Evolutionary conservation across 257 asterid genomes (phyloP), one percentile per base, ranked within the genome.

Genomic region (Anisodus tanguticus): DNA sequence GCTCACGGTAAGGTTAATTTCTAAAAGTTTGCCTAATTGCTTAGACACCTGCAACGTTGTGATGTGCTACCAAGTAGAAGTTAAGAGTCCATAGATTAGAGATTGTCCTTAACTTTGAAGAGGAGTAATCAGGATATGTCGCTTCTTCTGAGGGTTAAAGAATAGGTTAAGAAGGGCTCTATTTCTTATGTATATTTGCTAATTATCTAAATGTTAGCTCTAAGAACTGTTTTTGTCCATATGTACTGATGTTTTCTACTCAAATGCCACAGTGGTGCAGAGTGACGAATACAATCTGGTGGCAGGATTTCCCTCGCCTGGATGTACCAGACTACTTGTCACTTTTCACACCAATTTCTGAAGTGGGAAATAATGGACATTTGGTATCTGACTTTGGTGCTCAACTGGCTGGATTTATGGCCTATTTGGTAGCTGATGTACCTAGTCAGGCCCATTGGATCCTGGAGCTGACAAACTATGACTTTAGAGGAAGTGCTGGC

Each of bases 251-350:
- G 26, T 60, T 69, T 78, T 83, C 81, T 49, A 59, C 71, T 87
- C 85, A 79, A 74, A 77, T 80, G 88, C 79, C 89, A 89, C 98
- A 95, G 98, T 95, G 98, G 98, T 91, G 83, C 84, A 83, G 84
- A 70, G 93, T 93, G 80, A 90, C 95, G n/a, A 95, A 95, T 86
- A 92, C 98, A 85, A 93, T 95, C 45, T 95, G 98, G 98, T 95
- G 98, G 98, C 98, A 95, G 88, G 98, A 93, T 87, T 95, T 95
- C 83, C 96, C 98, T 59, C 93, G 88, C 74, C 84, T 88, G 85
- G 85, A 78, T 76, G 72, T 80, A 81, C 93, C 98, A 74, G 87
- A 92, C 81, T 89, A 89, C 87, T 85, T 71, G 19, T 88, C 98
- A 76, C 94, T 95, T 86, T 93, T 95, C 88, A 85, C 91, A 79